Evolutionary conservation across 192 early-diverging fungal genomes (phyloP).

Genomic region (Mortierella claussenii): DNA sequence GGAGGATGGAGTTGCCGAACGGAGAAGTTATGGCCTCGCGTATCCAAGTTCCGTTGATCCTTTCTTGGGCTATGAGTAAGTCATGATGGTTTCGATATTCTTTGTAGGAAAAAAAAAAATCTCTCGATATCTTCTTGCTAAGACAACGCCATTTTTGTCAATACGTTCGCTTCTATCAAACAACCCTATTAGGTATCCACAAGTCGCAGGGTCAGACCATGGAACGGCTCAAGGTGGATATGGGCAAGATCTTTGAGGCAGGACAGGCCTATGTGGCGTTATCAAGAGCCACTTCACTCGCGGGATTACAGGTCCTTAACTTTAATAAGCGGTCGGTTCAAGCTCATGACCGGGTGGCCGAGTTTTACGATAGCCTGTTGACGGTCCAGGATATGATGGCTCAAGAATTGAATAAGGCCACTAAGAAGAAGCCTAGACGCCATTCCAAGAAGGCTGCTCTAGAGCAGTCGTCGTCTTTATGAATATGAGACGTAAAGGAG

Average conservation of each 20-base stretch:
- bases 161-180: too few relatives aligned
- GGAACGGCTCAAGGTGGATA: constrained; percentile 77
- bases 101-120: too few relatives aligned
- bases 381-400: constrained; percentile 34
- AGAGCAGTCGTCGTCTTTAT: too few relatives aligned
- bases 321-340: constrained; percentile 70
- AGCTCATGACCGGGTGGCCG: constrained; percentile 70
- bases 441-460: too few relatives aligned
- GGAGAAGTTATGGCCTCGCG: constrained; percentile 37
- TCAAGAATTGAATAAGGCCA: too few relatives aligned
- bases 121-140: too few relatives aligned
- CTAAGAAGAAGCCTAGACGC: too few relatives aligned
- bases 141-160: too few relatives aligned
- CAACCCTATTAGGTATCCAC: constrained; percentile 82
- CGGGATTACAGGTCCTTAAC: constrained; percentile 76
- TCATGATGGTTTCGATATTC: too few relatives aligned
- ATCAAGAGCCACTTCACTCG: constrained; percentile 74
- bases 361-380: constrained; percentile 65
- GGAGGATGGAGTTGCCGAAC: constrained; percentile 42
- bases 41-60: constrained; percentile 76
- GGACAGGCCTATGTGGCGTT: constrained; percentile 87
- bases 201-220: constrained; percentile 91
- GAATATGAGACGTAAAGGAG: too few relatives aligned
- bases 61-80: constrained; percentile 85
- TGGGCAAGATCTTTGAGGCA: constrained; percentile 64